A percentile compares a stretch with the other conserved stretches of the same genome.
Evolutionary conservation across 257 asterid genomes (phyloP).

Genomic region (Capsicum pubescens): DNA sequence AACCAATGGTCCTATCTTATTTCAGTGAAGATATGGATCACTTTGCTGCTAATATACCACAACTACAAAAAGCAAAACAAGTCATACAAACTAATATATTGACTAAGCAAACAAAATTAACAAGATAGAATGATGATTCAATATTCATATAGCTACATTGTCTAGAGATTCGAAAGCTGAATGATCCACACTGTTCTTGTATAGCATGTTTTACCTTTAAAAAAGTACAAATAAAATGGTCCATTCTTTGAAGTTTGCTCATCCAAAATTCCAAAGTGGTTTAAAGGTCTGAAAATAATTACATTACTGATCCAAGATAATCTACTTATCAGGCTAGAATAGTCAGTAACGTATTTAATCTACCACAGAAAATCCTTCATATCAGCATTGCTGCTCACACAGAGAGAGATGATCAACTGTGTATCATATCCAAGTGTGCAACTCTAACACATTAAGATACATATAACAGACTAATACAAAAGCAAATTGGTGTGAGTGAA

Average conservation of each 20-base stretch:
- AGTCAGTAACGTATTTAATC: neutral
- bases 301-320: neutral
- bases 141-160: neutral
- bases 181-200: neutral
- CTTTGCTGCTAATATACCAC: neutral
- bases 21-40: neutral
- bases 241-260: neutral
- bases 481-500: neutral
- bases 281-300: neutral
- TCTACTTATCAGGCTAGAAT: neutral
- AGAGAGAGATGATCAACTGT: neutral
- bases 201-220: neutral
- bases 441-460: constrained; percentile 5
- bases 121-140: neutral
- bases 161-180: neutral
- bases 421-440: neutral
- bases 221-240: neutral
- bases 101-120: neutral
- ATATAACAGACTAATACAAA: neutral
- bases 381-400: neutral
- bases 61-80: neutral
- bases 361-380: constrained; percentile 13
- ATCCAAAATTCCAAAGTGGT: constrained; percentile 10
- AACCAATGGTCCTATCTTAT: neutral
- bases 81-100: neutral